Base-by-base conservation (phyloP, 345 rosid species). In the Linum usitatissimum region DNA sequence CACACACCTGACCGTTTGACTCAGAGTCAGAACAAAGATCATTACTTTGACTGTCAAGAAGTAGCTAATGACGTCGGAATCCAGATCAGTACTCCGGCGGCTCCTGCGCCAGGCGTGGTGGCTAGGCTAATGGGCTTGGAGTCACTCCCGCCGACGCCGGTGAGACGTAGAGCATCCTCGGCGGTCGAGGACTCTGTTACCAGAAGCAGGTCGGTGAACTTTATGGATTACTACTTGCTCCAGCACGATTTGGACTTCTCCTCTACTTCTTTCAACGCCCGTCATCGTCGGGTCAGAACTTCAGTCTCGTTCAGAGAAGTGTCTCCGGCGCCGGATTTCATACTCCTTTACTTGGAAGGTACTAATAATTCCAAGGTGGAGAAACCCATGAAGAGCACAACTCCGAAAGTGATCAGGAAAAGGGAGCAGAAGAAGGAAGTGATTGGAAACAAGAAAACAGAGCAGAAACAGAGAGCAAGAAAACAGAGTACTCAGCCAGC, bases 121-220 rank as follows among this genome's bases (percentile, higher is more conserved):
- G 91, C 98, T 5, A 85, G 84, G 75, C 72, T 92, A 51, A 92
- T 92, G 98, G 96, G 98, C 0, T 69, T 89, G 15, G 91, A 85
- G 4, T 80, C 95, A 0, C 61, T 81, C 72, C 93, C 89, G 6
- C 82, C 75, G 19, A 62, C 78, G 57, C 73, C 65, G 61, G 73
- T 73, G 76, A 63, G 76, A 18, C 75, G 70, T 53, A 45, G 51
- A 45, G 17, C 15, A 10, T 45, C 51, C 13, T 10, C 51, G 4
- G 51, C 51, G 15, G 51, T 10, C 14, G 51, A 8, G 12, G 38
- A 81, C 5, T 63, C 75, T 9, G 88, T 89, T 21, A 30, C 81
- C 1, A 73, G 96, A 53, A 86, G 95, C 66, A 75, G 83, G 82
- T 92, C 96, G 14, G 98, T 85, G 69, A 89, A 86, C 67, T 92